phyloP scores from a whole-genome alignment of 768 basidiomycete species.

The Neoboletus brunneissimus region DNA sequence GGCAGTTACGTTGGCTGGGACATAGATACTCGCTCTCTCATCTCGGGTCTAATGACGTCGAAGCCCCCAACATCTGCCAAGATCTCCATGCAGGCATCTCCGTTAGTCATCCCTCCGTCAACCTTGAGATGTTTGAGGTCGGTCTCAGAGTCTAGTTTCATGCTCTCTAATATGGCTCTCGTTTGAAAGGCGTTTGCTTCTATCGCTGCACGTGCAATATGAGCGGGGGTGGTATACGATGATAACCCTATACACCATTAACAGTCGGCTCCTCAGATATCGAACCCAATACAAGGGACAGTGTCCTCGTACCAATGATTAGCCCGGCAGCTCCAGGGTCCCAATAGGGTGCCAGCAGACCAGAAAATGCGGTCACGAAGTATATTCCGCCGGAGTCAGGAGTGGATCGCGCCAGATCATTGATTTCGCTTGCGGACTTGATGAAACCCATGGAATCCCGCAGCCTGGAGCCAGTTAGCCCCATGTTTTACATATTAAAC shows the following conservation, averaged over 20 bases:
- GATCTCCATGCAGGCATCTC: slow-evolving; percentile 82
- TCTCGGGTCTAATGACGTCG: slow-evolving; percentile 86
- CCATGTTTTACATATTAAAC: not conserved
- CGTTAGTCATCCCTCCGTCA: slow-evolving; percentile 98
- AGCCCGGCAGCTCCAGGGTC: slow-evolving; percentile 87
- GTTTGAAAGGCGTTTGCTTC: slow-evolving; percentile 98
- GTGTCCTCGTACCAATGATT: slow-evolving; percentile 59
- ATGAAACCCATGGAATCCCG: slow-evolving; percentile 90
- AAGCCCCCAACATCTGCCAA: slow-evolving; percentile 91
- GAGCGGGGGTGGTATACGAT: slow-evolving; percentile 85
- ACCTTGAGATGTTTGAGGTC: slow-evolving; percentile 87
- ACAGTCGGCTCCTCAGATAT: not conserved
- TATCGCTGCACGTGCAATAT: slow-evolving; percentile 91
- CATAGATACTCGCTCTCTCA: slow-evolving; percentile 77
- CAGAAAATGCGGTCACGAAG: slow-evolving; percentile 96
- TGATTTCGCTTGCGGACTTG: slow-evolving; percentile 76
- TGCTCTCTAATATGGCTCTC: slow-evolving; percentile 90
- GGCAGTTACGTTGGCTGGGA: not conserved
- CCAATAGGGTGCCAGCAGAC: slow-evolving; percentile 97
- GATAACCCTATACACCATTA: slow-evolving; percentile 53
- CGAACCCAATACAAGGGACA: not conserved
- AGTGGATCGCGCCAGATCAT: slow-evolving; percentile 74
- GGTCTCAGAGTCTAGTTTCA: slow-evolving; percentile 83
- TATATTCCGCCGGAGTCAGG: slow-evolving; percentile 84
- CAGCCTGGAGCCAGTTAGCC: slow-evolving; percentile 47